phyloP scores from a whole-genome alignment of 805 yeast genomes.

The Candida arabinofermentans region DNA sequence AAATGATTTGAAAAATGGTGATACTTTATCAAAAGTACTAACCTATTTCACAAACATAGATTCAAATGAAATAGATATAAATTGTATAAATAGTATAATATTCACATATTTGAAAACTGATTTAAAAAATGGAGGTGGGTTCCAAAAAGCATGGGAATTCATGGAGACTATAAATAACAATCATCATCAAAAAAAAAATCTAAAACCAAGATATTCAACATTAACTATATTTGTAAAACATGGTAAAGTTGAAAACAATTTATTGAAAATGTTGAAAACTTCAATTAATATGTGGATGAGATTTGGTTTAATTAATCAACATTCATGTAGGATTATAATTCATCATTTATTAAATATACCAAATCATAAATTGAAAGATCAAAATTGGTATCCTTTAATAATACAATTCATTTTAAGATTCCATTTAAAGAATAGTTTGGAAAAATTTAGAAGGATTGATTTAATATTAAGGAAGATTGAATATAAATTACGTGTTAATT shows the following conservation, averaged over 20 bases:
- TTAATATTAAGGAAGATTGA: conserved; percentile 14
- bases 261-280: conserved; percentile 13
- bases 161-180: conserved; percentile 5
- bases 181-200: conserved; percentile 1
- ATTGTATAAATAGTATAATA: conserved; percentile 22
- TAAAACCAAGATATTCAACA: conserved; percentile 17
- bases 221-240: conserved; percentile 20
- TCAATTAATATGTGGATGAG: conserved; percentile 12
- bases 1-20: background rate
- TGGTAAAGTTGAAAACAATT: conserved; percentile 5
- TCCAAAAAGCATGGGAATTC: conserved; percentile 19
- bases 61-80: conserved; percentile 10
- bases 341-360: conserved; percentile 10
- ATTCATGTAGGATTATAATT: conserved; percentile 14
- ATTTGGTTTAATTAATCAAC: conserved; percentile 13
- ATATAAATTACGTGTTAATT: conserved; percentile 7
- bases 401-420: conserved; percentile 16
- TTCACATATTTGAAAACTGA: conserved; percentile 6
- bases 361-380: conserved; percentile 9
- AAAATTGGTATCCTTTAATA: conserved; percentile 17
- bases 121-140: conserved; percentile 5
- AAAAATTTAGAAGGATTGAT: conserved; percentile 15
- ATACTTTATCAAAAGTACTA: conserved; percentile 8
- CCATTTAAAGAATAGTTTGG: conserved; percentile 15
- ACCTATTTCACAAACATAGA: conserved; percentile 8